Conservation (phyloP, 129 eudicot genomes). For the Ambrosia trifida region DNA sequence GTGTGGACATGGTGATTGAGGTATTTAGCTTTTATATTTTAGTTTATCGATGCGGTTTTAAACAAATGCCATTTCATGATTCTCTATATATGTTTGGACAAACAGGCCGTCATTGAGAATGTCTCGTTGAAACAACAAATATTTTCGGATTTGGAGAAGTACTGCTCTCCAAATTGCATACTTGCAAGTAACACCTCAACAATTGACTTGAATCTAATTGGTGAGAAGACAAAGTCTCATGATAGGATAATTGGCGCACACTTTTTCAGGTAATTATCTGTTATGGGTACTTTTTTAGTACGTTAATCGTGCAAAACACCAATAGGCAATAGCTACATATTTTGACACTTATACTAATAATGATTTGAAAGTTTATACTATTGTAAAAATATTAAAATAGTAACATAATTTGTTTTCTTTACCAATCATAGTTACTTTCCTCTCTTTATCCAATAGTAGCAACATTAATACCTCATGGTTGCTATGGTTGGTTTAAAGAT, state of each 20-base stretch:
- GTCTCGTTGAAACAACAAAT: conserved; percentile 71
- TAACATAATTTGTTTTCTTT: background rate
- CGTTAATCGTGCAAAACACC: no score
- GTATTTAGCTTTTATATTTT: conserved; percentile 35
- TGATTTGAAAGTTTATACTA: background rate
- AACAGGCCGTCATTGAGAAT: conserved; percentile 82
- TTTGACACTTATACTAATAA: background rate
- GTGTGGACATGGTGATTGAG: conserved; percentile 98
- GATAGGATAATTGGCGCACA: conserved; percentile 94
- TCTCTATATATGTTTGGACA: conserved; percentile 4
- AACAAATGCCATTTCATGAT: background rate
- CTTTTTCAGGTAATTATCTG: conserved; percentile 78
- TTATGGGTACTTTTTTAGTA: background rate
- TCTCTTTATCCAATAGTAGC: no score
- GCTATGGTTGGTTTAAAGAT: no score
- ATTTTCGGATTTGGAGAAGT: conserved; percentile 67
- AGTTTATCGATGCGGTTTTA: background rate
- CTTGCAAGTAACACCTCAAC: conserved; percentile 78
- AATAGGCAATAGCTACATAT: background rate
- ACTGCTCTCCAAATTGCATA: conserved; percentile 68
- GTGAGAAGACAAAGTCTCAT: conserved; percentile 68
- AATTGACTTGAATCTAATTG: conserved; percentile 64
- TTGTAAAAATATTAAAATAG: no score
- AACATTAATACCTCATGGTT: no score
- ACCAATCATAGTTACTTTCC: background rate